Base-by-base conservation (phyloP, 2,329 filamentous ascomycete species). In the Stachybotrys elegans region DNA sequence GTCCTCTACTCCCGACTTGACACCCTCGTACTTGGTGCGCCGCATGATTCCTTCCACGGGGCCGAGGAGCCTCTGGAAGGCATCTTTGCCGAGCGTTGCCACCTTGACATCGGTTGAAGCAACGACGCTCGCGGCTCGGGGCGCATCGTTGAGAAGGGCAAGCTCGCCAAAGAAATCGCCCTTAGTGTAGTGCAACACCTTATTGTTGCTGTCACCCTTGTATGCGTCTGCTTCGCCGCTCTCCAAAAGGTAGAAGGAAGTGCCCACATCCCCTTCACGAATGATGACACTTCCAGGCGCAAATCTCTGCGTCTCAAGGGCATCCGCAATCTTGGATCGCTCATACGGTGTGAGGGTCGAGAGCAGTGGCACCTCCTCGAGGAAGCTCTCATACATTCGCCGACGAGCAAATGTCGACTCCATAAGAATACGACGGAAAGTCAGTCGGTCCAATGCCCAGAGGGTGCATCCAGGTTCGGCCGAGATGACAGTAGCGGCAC, bases 151-250 rank as follows among this genome's bases (percentile, higher is more conserved):
- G 54, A 97, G 75, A 59, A 98, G 69, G 6, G 93, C 93, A 48
- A 98, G 75, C 69, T 98, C 93, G 49, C 93, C 93, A 68, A 98
- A 98, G 72, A 93, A 98, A 60, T 96, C 93, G 22, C 93, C 93
- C 67, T 95, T 93, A 51, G 75, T 77, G 66, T 97, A 97, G 43
- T 81, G 75, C 60, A 89, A 88, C 51, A 97, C 84, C 3, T 84
- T 75, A 47, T 79, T 73, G 19, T 82, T 74, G 16, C 75, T 70
- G 31, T 84, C 88, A n/a, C 79, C 74, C 69, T 92, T 95, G 73
- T 81, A 89, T 2, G 89, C 92, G 54, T 90, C 85, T 8, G 91
- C 92, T 60, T 92, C 84, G 32, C 93, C 93, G 22, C 78, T 79
- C 66, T 96, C 93, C 39, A 97, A 74, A 36, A 97, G 81, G 68